Conservation (phyloP, 73 alveolate genomes). For the Paramecium primaurelia region DNA sequence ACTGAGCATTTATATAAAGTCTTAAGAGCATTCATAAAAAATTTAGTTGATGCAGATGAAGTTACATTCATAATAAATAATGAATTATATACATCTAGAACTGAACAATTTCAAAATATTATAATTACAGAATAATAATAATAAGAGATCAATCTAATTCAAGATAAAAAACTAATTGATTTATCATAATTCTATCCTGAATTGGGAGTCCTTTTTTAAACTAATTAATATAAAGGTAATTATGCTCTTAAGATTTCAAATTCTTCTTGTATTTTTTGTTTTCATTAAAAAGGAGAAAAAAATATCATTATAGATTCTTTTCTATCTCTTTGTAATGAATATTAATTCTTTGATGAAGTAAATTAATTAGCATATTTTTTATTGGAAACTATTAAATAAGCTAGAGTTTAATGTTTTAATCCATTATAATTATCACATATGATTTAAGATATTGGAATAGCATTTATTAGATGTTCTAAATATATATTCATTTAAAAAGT, state of each 20-base stretch:
- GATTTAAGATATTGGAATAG: conserved; percentile 39
- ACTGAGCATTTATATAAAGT: neutral
- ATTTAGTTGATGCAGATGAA: neutral
- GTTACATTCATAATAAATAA: neutral
- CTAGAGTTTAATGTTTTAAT: conserved; percentile 14
- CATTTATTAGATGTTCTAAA: conserved; percentile 22
- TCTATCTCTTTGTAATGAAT: neutral
- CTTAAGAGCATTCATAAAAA: neutral
- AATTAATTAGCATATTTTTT: neutral
- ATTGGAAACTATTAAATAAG: conserved; percentile 4
- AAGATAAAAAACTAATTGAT: neutral
- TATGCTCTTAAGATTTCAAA: neutral
- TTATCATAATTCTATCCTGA: neutral
- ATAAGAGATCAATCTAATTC: neutral
- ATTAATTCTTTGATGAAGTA: neutral
- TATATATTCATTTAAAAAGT: neutral
- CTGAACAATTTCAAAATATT: neutral
- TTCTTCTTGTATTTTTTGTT: neutral
- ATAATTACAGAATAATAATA: neutral
- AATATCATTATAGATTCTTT: neutral
- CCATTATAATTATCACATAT: conserved; percentile 11
- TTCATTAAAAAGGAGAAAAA: neutral
- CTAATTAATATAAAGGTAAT: neutral
- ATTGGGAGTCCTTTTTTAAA: neutral
- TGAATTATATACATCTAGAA: neutral